Evolutionary conservation across 305 asterid species (phyloP).

Genomic region (Rubia balearica): DNA sequence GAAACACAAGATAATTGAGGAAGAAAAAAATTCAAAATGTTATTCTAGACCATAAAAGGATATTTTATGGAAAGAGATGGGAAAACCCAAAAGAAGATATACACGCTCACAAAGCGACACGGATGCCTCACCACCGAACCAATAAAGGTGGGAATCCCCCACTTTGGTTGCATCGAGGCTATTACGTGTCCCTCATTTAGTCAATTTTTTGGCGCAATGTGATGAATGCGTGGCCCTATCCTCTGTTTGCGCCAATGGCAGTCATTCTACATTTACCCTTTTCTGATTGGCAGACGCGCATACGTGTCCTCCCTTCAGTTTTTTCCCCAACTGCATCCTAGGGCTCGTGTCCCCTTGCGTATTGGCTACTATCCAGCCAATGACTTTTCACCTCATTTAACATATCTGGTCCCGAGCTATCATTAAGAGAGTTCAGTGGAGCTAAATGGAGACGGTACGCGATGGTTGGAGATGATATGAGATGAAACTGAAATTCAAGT

Average conservation of each 20-base stretch:
- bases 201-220: no score
- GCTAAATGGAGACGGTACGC: no score
- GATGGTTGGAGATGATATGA: no score
- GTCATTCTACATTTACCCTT: not conserved
- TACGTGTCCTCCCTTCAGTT: not conserved
- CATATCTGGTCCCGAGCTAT: no score
- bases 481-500: no score
- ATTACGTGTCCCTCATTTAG: constrained; percentile 24
- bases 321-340: not conserved
- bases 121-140: constrained; percentile 26
- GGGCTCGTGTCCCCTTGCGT: not conserved
- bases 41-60: not conserved
- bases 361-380: no score
- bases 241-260: not conserved
- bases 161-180: constrained; percentile 17
- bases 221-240: constrained; percentile 21
- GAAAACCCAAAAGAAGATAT: not conserved
- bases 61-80: not conserved
- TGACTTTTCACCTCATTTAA: no score
- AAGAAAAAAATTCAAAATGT: not conserved
- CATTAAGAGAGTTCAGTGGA: no score
- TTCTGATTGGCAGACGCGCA: not conserved
- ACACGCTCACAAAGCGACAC: constrained; percentile 31
- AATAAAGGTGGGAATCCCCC: constrained; percentile 19
- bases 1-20: no score